Evolutionary conservation across 2,329 filamentous ascomycete genomes (phyloP).

Genomic region (Talaromyces sp.): DNA sequence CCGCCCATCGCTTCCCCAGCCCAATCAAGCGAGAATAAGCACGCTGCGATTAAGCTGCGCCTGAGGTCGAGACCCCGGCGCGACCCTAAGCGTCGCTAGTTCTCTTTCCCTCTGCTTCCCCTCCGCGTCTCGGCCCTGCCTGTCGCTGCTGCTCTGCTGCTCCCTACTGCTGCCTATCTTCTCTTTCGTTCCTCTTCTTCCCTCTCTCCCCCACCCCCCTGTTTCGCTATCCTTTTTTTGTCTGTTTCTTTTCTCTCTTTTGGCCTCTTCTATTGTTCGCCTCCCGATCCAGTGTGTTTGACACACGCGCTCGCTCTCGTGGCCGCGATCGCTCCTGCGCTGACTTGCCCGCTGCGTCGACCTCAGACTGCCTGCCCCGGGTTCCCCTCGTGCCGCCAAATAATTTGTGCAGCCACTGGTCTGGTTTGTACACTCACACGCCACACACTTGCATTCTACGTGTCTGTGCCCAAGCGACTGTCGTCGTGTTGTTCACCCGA

Average conservation of each 20-base stretch:
- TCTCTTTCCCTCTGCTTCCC: slow-evolving; percentile 10
- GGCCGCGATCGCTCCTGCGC: slow-evolving; percentile 17
- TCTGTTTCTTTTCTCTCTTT: slow-evolving; percentile 18
- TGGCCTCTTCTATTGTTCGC: slow-evolving; percentile 18
- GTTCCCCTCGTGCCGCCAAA: slow-evolving; percentile 19
- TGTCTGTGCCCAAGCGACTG: not conserved
- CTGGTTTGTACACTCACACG: slow-evolving; percentile 34
- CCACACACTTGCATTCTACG: not conserved
- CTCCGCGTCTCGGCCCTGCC: slow-evolving; percentile 9
- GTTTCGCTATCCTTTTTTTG: slow-evolving; percentile 11
- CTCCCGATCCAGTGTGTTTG: slow-evolving; percentile 36
- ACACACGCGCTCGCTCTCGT: slow-evolving; percentile 40
- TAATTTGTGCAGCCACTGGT: slow-evolving; percentile 41
- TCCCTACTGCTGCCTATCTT: slow-evolving; percentile 5
- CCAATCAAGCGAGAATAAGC: not conserved
- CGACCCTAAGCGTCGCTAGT: not conserved
- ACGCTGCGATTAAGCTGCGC: not conserved
- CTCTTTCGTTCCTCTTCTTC: slow-evolving; percentile 15
- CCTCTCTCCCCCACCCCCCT: slow-evolving; percentile 15
- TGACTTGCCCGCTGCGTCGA: slow-evolving; percentile 6
- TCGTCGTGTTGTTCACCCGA: slow-evolving; percentile 2
- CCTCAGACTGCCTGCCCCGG: slow-evolving; percentile 16
- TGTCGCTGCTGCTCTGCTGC: slow-evolving; percentile 10
- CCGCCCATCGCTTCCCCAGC: not conserved
- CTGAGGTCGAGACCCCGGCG: not conserved